Conservation (phyloP, 2,329 filamentous ascomycete species). For the Epichloe glyceriae region DNA sequence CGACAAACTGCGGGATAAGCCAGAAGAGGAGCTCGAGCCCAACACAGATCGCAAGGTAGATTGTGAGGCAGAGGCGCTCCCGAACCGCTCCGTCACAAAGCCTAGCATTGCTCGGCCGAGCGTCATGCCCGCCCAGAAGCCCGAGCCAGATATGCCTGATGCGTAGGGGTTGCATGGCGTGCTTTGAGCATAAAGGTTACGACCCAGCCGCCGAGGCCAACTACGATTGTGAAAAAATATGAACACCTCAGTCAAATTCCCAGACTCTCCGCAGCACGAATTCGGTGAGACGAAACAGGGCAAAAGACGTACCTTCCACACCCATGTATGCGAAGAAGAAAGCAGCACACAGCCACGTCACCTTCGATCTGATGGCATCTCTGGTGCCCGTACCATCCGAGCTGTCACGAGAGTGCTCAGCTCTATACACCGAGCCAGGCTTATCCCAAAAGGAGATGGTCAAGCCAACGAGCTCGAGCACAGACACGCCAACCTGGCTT, state of each 20-base stretch:
- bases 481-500: conserved; percentile 29
- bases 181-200: conserved; percentile 68
- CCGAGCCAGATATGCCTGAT: conserved; percentile 59
- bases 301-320: conserved; percentile 37
- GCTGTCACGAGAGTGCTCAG: conserved; percentile 17
- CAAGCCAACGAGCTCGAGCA: conserved; percentile 41
- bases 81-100: conserved; percentile 55
- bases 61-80: conserved; percentile 48
- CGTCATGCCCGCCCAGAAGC: conserved; percentile 71
- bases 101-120: conserved; percentile 53
- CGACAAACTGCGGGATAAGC: conserved; percentile 47
- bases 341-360: conserved; percentile 53
- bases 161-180: conserved; percentile 50
- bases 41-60: conserved; percentile 49
- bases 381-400: conserved; percentile 20
- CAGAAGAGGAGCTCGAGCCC: conserved; percentile 47
- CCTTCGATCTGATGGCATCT: conserved; percentile 29
- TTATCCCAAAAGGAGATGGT: conserved; percentile 45
- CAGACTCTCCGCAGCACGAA: no score
- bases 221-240: conserved; percentile 9
- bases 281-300: no score
- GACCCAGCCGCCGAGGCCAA: conserved; percentile 66
- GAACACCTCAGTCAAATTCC: no score
- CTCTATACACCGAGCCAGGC: conserved; percentile 40
- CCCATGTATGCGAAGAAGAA: conserved; percentile 67